Evolutionary conservation across 23 red algal species (phyloP).

Genomic region (Cyanidioschyzon merolae): DNA sequence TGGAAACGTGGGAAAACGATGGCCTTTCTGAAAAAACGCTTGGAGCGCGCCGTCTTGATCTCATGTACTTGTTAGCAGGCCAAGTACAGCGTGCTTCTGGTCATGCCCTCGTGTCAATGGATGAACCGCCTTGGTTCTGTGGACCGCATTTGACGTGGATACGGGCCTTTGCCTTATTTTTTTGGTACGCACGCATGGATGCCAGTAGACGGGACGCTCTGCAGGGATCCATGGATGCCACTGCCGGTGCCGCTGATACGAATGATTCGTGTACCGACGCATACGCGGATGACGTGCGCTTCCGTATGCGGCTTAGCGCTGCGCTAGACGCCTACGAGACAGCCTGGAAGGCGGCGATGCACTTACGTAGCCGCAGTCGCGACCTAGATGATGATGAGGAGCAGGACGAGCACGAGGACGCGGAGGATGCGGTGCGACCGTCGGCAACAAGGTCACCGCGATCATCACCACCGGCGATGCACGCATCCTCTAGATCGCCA

Average conservation of each 20-base stretch:
- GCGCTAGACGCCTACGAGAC: not conserved
- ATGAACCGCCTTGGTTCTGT: not conserved
- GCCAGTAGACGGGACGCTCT: too few relatives aligned
- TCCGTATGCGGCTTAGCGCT: not conserved
- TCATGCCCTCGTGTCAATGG: not conserved
- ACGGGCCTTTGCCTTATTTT: slow-evolving; percentile 3
- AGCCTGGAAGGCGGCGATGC: not conserved
- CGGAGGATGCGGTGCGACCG: too few relatives aligned
- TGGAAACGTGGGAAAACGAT: not conserved
- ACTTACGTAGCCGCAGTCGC: too few relatives aligned
- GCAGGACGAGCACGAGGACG: too few relatives aligned
- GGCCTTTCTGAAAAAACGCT: not conserved
- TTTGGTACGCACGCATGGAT: not conserved
- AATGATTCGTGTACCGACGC: too few relatives aligned
- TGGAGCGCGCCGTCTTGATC: not conserved
- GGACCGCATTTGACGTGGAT: not conserved
- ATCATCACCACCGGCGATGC: too few relatives aligned
- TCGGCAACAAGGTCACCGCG: too few relatives aligned
- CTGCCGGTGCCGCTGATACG: too few relatives aligned
- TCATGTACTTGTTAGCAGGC: not conserved
- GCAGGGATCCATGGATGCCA: too few relatives aligned
- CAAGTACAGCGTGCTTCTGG: not conserved
- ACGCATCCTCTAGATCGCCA: too few relatives aligned
- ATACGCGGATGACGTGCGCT: too few relatives aligned
- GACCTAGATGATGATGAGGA: too few relatives aligned